Percentiles rank a stretch among this genome's conserved stretches.
phyloP scores from a whole-genome alignment of 208 protist species.

The Leishmania amazonensis region DNA sequence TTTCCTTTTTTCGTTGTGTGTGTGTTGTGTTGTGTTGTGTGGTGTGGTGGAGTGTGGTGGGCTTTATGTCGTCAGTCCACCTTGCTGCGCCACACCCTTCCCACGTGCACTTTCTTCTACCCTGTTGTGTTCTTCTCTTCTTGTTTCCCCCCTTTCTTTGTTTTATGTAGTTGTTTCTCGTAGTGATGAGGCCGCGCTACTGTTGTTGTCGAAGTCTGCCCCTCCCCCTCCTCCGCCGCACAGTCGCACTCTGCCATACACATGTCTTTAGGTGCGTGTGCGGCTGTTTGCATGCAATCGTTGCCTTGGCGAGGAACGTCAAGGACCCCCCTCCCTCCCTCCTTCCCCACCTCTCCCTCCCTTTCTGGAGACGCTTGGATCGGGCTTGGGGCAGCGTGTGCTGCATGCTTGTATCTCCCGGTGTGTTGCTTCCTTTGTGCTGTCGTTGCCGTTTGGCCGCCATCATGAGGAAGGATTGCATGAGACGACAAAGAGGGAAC shows the following conservation, averaged over 20 bases:
- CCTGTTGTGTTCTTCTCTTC: conserved; percentile 9
- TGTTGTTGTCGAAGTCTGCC: neutral
- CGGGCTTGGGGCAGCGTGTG: neutral
- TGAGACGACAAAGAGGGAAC: no score
- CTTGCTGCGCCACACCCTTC: neutral
- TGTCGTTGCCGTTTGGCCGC: neutral
- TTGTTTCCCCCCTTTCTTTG: neutral
- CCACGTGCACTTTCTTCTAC: neutral
- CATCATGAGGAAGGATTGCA: no score
- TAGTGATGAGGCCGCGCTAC: neutral
- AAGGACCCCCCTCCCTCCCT: neutral
- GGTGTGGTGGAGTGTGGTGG: neutral
- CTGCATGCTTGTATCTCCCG: neutral
- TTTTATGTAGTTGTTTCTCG: neutral
- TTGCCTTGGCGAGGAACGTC: neutral
- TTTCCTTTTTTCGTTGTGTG: neutral
- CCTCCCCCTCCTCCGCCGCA: neutral
- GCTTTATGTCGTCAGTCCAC: neutral
- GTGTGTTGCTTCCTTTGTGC: neutral
- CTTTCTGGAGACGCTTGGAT: neutral
- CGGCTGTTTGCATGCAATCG: neutral
- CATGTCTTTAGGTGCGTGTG: neutral
- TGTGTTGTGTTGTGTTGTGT: neutral
- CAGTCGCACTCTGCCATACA: neutral
- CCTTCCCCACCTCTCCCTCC: neutral